Base-by-base conservation (phyloP, 495 filamentous ascomycete genomes). In the Cetradonia linearis region DNA sequence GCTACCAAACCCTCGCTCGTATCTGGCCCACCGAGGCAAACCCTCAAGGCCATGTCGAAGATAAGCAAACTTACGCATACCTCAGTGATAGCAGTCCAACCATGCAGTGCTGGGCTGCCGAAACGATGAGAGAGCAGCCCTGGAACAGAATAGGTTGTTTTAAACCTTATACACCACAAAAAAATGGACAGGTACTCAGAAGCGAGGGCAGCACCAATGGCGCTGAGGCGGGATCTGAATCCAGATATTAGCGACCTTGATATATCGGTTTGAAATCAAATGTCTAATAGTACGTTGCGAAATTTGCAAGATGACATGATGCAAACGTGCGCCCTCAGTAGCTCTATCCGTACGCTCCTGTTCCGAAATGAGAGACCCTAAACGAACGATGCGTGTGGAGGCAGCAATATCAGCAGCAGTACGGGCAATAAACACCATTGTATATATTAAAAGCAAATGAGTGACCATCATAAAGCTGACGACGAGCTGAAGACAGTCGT, bases 1-100 rank as follows among this genome's bases (percentile, higher is more conserved):
- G n/a, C 28, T 54, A 34, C 30, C 31, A 54, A 54, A 13, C 6
- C 28, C 50, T 54, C 14, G 3, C 33, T n/a, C 50, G 50, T 30
- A 36, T 27, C 3, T 52, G 48, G 48, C 48, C 48, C 14, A 52
- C 48, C 48, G 48, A 52, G 27, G 30, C 48, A 52, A 31, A n/a
- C 18, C 48, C 48, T 52, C 13, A 18, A 0, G 48, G 48, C 28
- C 48, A 52, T 7, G 9, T 27, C 2, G 16, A 52, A 33, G 25
- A 10, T 7, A 23, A 52, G 48, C 14, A 31, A 52, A 20, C n/a
- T n/a, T n/a, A n/a, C n/a, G n/a, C 14, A 52, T 7, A 27, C 48
- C 25, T n/a, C 13, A 31, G 16, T 33, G 30, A 27, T 27, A 52
- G 14, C 16, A 52, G 3, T 30, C 8, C 48, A n/a, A 14, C 14